Base-by-base conservation (phyloP, 2,329 filamentous ascomycete genomes). In the Aspergillus texensis region DNA sequence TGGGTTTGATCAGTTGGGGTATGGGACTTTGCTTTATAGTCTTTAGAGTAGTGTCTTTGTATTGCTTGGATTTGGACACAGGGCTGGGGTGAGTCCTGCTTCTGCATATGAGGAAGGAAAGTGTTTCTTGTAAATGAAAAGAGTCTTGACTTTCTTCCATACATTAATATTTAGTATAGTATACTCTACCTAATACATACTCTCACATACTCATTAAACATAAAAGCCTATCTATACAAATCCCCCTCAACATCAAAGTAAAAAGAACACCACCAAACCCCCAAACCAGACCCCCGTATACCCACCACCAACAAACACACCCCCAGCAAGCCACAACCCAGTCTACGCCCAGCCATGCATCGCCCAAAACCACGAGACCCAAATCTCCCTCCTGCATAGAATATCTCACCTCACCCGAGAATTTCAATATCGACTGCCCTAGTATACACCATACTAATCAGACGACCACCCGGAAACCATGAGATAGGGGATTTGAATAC, bases 1-100 rank as follows among this genome's bases (percentile, higher is more conserved):
- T 5, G 80, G 80, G 0, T 83, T 75, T 62, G 81, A 83, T 65
- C 73, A 77, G 45, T 68, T 79, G 21, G 77, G 77, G 0, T 76
- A 74, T 65, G 76, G 76, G 0, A 77, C 75, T 45, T 62, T 78
- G 60, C 62, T 76, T 30, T 77, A 78, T 69, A 53, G n/a, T 34
- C 26, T 62, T 24, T 54, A 54, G 50, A 24, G 36, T 3, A 9
- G 9, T 34, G 8, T 10, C 21, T 1, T 54, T 21, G 4, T 54
- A 16, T 11, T 21, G 48, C 9, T 53, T 53, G 26, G 21, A 28
- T 14, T 14, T 32, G 28, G 8, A n/a, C 9, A 12, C 10, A 6
- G 8, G 28, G 8, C 21, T 16, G 21, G 24, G 6, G 6, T 24
- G 45, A 48, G 12, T 26, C 6, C 12, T 26, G 24, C n/a, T n/a